These are phyloP conservation scores for Adansonia grandidieri DNA, from an alignment of 441 rosid species.

Conservation along the genomic window DNA sequence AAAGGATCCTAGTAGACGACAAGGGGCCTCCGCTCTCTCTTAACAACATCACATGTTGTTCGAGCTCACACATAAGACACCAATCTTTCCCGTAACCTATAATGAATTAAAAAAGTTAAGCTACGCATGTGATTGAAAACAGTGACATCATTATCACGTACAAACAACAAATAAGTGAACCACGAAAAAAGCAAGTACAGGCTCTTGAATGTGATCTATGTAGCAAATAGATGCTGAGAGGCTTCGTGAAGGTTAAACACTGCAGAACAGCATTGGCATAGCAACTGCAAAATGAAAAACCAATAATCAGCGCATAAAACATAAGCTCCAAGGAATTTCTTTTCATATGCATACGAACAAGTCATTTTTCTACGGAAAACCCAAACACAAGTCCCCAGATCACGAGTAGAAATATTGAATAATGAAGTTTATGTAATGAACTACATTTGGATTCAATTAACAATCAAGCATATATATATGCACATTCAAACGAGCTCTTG, in stretches of 20 bases:
- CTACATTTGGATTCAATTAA: background rate
- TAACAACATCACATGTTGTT: constrained; percentile 73
- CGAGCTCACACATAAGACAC: constrained; percentile 92
- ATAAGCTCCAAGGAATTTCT: constrained; percentile 10
- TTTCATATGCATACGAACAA: background rate
- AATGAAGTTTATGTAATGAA: background rate
- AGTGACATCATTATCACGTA: background rate
- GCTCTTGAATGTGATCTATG: constrained; percentile 75
- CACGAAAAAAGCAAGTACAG: constrained; percentile 45
- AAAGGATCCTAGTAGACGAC: constrained; percentile 69
- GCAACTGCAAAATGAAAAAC: constrained; percentile 59
- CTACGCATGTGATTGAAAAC: background rate
- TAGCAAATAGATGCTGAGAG: constrained; percentile 75
- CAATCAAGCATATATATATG: background rate
- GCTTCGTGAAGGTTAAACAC: constrained; percentile 79
- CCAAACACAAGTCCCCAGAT: background rate
- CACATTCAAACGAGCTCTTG: background rate
- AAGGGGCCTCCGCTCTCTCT: constrained; percentile 71
- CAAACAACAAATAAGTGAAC: constrained; percentile 18
- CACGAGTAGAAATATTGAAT: background rate
- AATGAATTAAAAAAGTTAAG: constrained; percentile 14
- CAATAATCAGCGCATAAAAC: constrained; percentile 19
- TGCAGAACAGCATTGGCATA: constrained; percentile 94
- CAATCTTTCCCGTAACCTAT: constrained; percentile 71
- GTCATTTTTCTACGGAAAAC: background rate